These are phyloP conservation scores for Zygosaccharomyces bailii DNA, from an alignment of 805 yeast species.

Conservation along the genomic window DNA sequence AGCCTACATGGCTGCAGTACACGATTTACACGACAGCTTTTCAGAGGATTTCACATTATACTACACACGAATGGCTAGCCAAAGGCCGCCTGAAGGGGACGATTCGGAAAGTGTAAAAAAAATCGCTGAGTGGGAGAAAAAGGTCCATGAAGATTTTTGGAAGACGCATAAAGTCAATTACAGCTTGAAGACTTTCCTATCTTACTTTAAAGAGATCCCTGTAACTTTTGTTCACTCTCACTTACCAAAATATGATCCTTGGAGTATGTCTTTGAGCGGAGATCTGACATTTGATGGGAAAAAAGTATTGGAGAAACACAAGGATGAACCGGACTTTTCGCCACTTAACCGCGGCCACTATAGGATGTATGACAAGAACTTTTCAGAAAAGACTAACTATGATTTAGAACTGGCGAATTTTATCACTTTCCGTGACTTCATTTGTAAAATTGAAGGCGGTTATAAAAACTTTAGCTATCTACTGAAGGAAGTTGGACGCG, in stretches of 20 bases:
- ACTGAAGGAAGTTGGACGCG: constrained; percentile 7
- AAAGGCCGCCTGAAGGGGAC: not conserved
- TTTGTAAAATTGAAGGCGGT: constrained; percentile 15
- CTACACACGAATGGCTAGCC: not conserved
- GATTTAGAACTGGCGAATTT: constrained; percentile 28
- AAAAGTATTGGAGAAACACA: constrained; percentile 12
- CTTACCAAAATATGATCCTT: constrained; percentile 41
- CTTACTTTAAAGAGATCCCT: constrained; percentile 16
- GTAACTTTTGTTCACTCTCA: constrained; percentile 41
- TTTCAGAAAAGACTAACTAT: constrained; percentile 20
- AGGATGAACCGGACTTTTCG: constrained; percentile 13
- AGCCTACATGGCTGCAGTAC: constrained; percentile 19
- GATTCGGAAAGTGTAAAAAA: not conserved
- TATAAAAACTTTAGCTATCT: constrained; percentile 19
- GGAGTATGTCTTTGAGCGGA: constrained; percentile 18
- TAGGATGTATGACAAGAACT: constrained; percentile 18
- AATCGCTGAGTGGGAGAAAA: constrained; percentile 11
- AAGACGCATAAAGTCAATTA: constrained; percentile 7
- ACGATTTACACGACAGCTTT: not conserved
- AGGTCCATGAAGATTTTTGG: constrained; percentile 14
- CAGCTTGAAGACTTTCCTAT: constrained; percentile 4
- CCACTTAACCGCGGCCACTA: constrained; percentile 14
- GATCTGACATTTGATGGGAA: constrained; percentile 22
- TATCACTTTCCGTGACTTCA: constrained; percentile 15
- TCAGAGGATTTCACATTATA: not conserved